Evolutionary conservation across 2,329 filamentous ascomycete species (phyloP), one percentile per base, ranked within the genome.

Genomic region (Passalora sequoiae): DNA sequence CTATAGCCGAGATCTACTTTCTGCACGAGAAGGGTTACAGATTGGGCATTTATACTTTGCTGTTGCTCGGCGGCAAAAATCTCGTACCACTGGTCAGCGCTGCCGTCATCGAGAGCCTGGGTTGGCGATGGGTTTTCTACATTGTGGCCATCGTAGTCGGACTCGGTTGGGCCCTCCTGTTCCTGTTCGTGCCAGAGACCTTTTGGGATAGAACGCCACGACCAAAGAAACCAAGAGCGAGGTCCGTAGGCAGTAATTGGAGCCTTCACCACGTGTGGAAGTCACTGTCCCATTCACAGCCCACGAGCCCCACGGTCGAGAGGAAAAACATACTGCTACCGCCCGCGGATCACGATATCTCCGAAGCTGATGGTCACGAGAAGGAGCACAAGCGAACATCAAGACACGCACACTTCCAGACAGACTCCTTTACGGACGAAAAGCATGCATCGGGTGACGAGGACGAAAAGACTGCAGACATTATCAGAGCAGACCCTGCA

Each of bases 1-100:
- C 89, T 0, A 91, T 97, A 58, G 89, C 89, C 3, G 91, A 97
- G 65, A 96, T 97, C 47, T 97, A 89, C 70, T 96, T 95, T 60
- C 72, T 97, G 15, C 91, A 97, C 58, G 91, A 97, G 67, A 77
- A 91, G 48, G 91, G 91, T 0, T 97, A 89, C 62, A 83, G 91
- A 4, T 80, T 97, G 32, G 92, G 92, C 7, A 89, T 97, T 17
- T 97, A 97, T 61, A 96, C 89, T 0, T 68, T 97, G 15, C 71
- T 97, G 4, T 74, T 97, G 9, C 76, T 97, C 0, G 86, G 89
- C 10, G 61, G 62, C 20, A 96, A 96, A 72, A 97, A 96, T 56
- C 63, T 97, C 50, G 75, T 95, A 4, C 91, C 91, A 0, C 69
- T 96, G 17, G 82, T 94, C 17, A 94, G 87, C 62, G 91, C 91